Evolutionary conservation across 2,329 filamentous ascomycete species (phyloP), one percentile per base, ranked within the genome.

Genomic region (Penicillium brevicompactum): DNA sequence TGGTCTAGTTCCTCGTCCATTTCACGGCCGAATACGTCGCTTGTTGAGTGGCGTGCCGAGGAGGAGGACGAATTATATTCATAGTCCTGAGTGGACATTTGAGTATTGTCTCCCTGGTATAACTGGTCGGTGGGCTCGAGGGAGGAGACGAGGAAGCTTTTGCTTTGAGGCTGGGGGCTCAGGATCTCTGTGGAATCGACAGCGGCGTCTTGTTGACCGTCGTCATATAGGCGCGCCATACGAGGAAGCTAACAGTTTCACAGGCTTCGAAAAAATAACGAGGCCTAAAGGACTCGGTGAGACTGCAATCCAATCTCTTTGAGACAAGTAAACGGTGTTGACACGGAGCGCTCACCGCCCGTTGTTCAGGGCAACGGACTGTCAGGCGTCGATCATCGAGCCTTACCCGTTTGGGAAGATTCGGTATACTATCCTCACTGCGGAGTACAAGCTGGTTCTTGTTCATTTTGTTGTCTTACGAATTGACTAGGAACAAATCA

Each of bases 21-120:
- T 30, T 69, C 62, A 8, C 51, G 63, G 30, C 58, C 60, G 38
- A 66, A 60, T 11, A 63, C 59, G 38, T 70, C 70, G 41, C 65
- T 62, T 6, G 58, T 61, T 11, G 71, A 72, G 14, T 61, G 64
- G 5, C 65, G 65, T 5, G 60, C 63, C 3, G 72, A 74, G 2
- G 71, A 74, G 5, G 63, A 63, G 0, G 70, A 72, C 4, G 72
- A 74, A 42, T 62, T 66, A 49, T 72, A 71, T n/a, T 67, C 70
- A 43, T 67, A 65, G 16, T 70, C 67, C 38, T 64, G 65, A 14
- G 34, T 52, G 6, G 60, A 43, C 16, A 60, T 57, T 32, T 62
- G 62, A n/a, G 56, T 56, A 32, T 62, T 61, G 46, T 60, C 64
- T 21, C 58, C 13, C 10, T n/a, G 2, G 24, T 24, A 47, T 2